Evolutionary conservation across 2,329 filamentous ascomycete species (phyloP).

Genomic region (Aspergillus viridinutans): DNA sequence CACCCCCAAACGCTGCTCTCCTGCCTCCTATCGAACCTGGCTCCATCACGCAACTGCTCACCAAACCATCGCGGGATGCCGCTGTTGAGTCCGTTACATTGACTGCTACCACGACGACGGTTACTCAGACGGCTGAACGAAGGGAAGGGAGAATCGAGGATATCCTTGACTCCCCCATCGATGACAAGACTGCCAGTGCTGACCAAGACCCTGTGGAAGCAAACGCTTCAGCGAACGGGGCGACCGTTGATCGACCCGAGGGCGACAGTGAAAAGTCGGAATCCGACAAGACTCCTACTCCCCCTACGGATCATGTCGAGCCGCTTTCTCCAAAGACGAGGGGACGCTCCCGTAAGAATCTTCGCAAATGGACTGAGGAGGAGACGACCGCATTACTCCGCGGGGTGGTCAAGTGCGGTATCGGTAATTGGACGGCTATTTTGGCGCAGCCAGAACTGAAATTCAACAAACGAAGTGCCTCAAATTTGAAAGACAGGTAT

Average conservation of each 20-base stretch:
- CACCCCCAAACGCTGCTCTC: slow-evolving; percentile 57
- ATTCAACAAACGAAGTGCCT: slow-evolving; percentile 56
- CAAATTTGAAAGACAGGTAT: slow-evolving; percentile 60
- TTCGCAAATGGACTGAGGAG: slow-evolving; percentile 55
- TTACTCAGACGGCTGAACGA: slow-evolving; percentile 25
- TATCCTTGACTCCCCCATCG: slow-evolving; percentile 28
- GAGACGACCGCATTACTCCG: slow-evolving; percentile 56
- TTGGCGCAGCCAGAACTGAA: slow-evolving; percentile 52
- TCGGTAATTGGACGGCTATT: slow-evolving; percentile 63
- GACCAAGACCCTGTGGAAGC: slow-evolving; percentile 11
- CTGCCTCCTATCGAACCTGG: slow-evolving; percentile 59
- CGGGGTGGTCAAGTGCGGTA: slow-evolving; percentile 58
- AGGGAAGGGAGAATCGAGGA: slow-evolving; percentile 34
- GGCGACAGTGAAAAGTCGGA: slow-evolving; percentile 7
- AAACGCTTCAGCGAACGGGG: slow-evolving; percentile 6
- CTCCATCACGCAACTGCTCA: slow-evolving; percentile 34
- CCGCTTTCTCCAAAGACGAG: slow-evolving; percentile 31
- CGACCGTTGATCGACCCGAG: slow-evolving; percentile 1
- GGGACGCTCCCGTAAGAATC: slow-evolving; percentile 46
- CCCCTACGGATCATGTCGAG: slow-evolving; percentile 12
- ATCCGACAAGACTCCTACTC: background rate
- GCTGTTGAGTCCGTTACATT: slow-evolving; percentile 20
- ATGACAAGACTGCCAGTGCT: slow-evolving; percentile 14
- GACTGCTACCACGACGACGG: slow-evolving; percentile 13
- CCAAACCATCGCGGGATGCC: slow-evolving; percentile 28